Base-by-base conservation (phyloP, 176 grass and related monocot species). In the Ananas comosus region DNA sequence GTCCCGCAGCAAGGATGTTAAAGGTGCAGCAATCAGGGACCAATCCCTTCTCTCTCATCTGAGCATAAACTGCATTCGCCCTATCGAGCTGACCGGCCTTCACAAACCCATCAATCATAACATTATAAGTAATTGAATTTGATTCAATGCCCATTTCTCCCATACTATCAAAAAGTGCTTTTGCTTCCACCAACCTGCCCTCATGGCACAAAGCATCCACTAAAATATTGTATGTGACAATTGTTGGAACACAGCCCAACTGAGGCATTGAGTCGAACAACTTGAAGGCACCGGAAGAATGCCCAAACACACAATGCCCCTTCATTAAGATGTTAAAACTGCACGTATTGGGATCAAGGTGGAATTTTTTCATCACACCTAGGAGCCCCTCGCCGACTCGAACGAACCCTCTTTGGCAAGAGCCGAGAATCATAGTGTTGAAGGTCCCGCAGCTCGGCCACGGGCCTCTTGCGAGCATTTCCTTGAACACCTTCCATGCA, bases 301-400 rank as follows among this genome's bases (percentile, higher is more conserved):
- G 68, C 61, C 89, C 86, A 69, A 74, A 90, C 24, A 81, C 53
- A 49, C 82, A 90, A 53, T 85, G 63, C 2, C 77, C 93, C 68
- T 97, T 97, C 49, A 97, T 87, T 77, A 97, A 75, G 53, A 97
- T 97, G 79, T 92, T 92, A 74, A 76, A 97, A 80, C 86, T 88
- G 72, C 81, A 81, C 7, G 63, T 51, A 2, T 97, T 82, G 0
- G 89, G 86, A 64, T 81, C 23, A 48, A 88, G 4, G 23, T 2
- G 59, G 53, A 85, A 97, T 74, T 54, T 85, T 16, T 18, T 64
- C 93, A 97, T 97, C 28, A 90, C 12, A 1, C 69, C 24, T 6
- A 97, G 87, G 64, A 92, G 68, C 11, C 84, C 69, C 7, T 69
- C 47, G 16, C 74, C 51, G 12, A 87, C 61, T 1, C 69, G 70